A percentile compares a stretch with the other conserved stretches of the same genome.
Evolutionary conservation across 345 rosid genomes (phyloP).

Genomic region (Erucastrum elatum): DNA sequence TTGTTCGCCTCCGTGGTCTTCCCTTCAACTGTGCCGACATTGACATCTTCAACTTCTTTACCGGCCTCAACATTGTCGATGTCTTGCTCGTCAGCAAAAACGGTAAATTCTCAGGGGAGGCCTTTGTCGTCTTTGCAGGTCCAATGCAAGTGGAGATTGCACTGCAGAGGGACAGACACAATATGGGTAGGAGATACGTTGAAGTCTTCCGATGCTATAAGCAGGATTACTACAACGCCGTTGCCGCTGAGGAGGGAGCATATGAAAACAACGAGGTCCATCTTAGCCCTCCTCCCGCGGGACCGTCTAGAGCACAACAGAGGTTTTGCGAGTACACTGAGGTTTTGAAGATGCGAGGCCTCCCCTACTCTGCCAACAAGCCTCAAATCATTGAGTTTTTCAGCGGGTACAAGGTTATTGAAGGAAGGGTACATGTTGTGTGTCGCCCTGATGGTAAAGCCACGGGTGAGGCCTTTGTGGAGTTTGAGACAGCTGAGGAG

Average conservation of each 20-base stretch:
- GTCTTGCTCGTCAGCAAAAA: slow-evolving; percentile 76
- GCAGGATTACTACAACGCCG: slow-evolving; percentile 83
- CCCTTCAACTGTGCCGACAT: slow-evolving; percentile 90
- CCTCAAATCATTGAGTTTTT: slow-evolving; percentile 70
- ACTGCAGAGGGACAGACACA: slow-evolving; percentile 79
- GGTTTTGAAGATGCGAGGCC: slow-evolving; percentile 88
- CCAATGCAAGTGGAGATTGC: slow-evolving; percentile 86
- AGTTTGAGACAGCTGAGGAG: slow-evolving; percentile 73
- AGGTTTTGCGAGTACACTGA: slow-evolving; percentile 66
- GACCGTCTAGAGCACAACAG: slow-evolving; percentile 53
- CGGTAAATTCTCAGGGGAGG: slow-evolving; percentile 89
- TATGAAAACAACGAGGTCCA: slow-evolving; percentile 65
- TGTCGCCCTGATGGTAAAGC: slow-evolving; percentile 94
- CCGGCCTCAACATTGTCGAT: slow-evolving; percentile 89
- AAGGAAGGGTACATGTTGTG: slow-evolving; percentile 70
- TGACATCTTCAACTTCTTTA: slow-evolving; percentile 89
- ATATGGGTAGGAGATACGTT: slow-evolving; percentile 87
- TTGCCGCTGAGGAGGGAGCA: slow-evolving; percentile 75
- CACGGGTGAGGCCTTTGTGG: slow-evolving; percentile 90
- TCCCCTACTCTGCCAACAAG: slow-evolving; percentile 79
- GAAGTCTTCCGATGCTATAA: slow-evolving; percentile 88
- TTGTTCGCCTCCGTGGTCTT: slow-evolving; percentile 90
- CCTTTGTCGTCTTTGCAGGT: slow-evolving; percentile 75
- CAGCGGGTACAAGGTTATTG: slow-evolving; percentile 55
- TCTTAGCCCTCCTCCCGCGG: slow-evolving; percentile 56